phyloP scores from a whole-genome alignment of 805 yeast species.

The Saccharomycopsis microspora region DNA sequence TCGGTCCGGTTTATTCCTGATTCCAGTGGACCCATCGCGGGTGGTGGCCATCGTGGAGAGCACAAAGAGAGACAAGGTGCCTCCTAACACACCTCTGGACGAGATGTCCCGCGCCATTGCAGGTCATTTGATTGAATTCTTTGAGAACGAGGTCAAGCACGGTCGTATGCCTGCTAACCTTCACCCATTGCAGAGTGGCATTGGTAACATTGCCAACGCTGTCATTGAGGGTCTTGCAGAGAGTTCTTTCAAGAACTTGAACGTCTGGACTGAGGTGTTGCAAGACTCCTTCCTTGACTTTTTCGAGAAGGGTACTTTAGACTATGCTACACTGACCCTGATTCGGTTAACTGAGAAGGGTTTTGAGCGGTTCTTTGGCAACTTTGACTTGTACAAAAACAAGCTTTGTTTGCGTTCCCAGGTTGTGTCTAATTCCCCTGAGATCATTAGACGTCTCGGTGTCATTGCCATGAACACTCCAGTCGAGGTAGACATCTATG shows the following conservation, averaged over 20 bases:
- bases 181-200: slow-evolving; percentile 94
- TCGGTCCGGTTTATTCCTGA: slow-evolving; percentile 57
- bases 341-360: slow-evolving; percentile 88
- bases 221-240: slow-evolving; percentile 91
- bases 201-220: slow-evolving; percentile 97
- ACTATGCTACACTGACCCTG: slow-evolving; percentile 92
- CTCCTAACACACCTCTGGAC: slow-evolving; percentile 84
- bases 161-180: slow-evolving; percentile 92
- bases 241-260: slow-evolving; percentile 77
- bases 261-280: slow-evolving; percentile 97
- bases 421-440: slow-evolving; percentile 93
- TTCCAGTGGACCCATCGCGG: slow-evolving; percentile 81
- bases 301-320: slow-evolving; percentile 87
- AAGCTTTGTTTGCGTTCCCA: slow-evolving; percentile 89
- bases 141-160: slow-evolving; percentile 69
- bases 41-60: slow-evolving; percentile 92
- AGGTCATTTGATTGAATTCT: slow-evolving; percentile 75
- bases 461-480: slow-evolving; percentile 99
- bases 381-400: slow-evolving; percentile 80
- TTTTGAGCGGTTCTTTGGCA: slow-evolving; percentile 73
- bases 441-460: slow-evolving; percentile 91
- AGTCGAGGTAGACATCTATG: slow-evolving; percentile 95
- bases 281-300: slow-evolving; percentile 96
- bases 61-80: slow-evolving; percentile 62
- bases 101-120: slow-evolving; percentile 75